Evolutionary conservation across 164 flowering plant species (phyloP), one percentile per base, ranked within the genome.

Genomic region (Malania oleifera): DNA sequence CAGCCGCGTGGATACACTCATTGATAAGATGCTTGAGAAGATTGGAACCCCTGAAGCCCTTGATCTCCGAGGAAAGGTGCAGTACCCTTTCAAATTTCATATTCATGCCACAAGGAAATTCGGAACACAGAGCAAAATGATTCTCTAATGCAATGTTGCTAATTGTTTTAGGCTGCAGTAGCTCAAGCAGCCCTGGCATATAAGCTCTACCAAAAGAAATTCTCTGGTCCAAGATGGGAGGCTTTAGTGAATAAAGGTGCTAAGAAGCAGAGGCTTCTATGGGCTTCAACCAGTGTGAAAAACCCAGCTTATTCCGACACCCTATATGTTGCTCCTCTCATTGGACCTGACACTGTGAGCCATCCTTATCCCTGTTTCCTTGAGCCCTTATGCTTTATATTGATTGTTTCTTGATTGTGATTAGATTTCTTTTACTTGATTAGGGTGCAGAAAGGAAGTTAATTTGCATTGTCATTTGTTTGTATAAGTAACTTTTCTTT

Each of bases 161-260:
- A 28, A 31, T 37, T 65, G 31, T 60, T 63, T 40, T 68, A 95
- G 99, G 99, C 97, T 70, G 99, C 99, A 25, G 96, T 91, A 19
- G 97, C 99, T 66, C 99, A 93, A 76, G 97, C 99, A 6, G 86
- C 81, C n/a, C 78, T 93, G 26, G 99, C 99, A 38, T 93, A 80
- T 73, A 60, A 85, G 69, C 87, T 95, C 54, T 95, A 95, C 77
- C 97, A 91, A 78, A 83, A 84, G 83, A 95, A 95, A 61, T 91
- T 95, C 73, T 95, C 99, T 26, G 99, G 99, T 50, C 95, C 99
- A 56, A 82, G 99, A 67, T 95, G 99, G 99, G 97, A 95, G 69
- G 95, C 96, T 69, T 45, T 95, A 68, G 97, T 85, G 71, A 90
- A 93, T 76, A 90, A 90, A 68, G 99, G 99, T 65, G 99, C 97